Evolutionary conservation across 139 green algal species (phyloP).

Genomic region (Deuterostichococcus epilithicus): DNA sequence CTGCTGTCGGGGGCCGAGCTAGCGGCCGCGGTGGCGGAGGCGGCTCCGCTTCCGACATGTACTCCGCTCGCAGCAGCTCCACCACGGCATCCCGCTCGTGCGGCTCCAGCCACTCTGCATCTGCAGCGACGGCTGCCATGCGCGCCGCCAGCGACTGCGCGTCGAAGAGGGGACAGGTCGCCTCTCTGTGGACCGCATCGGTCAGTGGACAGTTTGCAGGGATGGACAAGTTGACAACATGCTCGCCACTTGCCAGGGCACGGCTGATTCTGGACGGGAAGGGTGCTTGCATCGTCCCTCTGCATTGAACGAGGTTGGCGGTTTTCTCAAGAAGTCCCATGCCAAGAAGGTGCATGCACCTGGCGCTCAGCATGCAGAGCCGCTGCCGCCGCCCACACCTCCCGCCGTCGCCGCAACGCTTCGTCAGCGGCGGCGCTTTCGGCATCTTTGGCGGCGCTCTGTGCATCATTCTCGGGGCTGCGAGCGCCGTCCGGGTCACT

Average conservation of each 20-base stretch:
- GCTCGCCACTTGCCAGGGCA: no score
- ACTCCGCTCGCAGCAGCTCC: background rate
- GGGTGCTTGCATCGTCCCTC: no score
- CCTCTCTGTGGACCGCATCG: no score
- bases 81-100: background rate
- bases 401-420: no score
- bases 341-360: no score
- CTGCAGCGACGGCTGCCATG: background rate
- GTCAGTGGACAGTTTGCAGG: no score
- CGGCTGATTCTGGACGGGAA: no score
- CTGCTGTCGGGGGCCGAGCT: no score
- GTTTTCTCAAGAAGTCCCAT: background rate
- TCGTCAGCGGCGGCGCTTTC: background rate
- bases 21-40: no score
- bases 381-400: background rate
- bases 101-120: background rate
- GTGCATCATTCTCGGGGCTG: background rate
- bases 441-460: background rate
- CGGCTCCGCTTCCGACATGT: background rate
- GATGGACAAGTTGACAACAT: no score
- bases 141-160: background rate
- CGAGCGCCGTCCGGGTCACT: background rate
- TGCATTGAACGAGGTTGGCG: no score
- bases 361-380: background rate
- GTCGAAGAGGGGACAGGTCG: background rate